Evolutionary conservation across 768 basidiomycete species (phyloP).

Genomic region (Phaeotremella fagi): DNA sequence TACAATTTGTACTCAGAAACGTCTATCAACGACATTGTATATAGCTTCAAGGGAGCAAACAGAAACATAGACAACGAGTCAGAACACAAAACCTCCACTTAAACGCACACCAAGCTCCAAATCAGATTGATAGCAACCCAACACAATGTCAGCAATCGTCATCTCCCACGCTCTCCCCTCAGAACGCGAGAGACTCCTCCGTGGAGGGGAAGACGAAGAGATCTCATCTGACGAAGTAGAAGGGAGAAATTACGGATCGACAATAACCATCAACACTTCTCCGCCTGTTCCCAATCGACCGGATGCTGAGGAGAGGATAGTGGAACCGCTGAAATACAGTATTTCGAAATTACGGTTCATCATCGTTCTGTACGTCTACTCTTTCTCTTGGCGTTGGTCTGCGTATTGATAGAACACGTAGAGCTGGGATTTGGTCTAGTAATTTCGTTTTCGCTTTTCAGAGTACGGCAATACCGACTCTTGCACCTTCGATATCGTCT

Average conservation of each 20-base stretch:
- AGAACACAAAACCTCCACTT: background rate
- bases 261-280: background rate
- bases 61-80: no score
- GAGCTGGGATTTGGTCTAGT: conserved; percentile 7
- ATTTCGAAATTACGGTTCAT: conserved; percentile 25
- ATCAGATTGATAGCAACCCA: no score
- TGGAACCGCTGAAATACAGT: conserved; percentile 20
- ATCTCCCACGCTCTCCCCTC: conserved; percentile 18
- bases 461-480: conserved; percentile 42
- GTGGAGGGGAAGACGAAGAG: background rate
- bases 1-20: no score
- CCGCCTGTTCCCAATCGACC: background rate
- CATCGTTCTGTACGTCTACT: background rate
- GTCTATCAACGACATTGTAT: no score
- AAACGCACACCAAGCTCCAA: no score
- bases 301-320: background rate
- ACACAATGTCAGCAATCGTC: conserved; percentile 37
- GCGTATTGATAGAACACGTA: no score
- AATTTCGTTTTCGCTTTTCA: conserved; percentile 48
- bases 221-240: background rate
- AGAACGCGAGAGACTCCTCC: conserved; percentile 6
- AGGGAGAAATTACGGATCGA: background rate
- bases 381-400: no score
- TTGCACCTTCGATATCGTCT: conserved; percentile 29
- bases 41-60: no score